Base-by-base conservation (phyloP, 768 basidiomycete species). In the Tylopilus cervinicoccineus region DNA sequence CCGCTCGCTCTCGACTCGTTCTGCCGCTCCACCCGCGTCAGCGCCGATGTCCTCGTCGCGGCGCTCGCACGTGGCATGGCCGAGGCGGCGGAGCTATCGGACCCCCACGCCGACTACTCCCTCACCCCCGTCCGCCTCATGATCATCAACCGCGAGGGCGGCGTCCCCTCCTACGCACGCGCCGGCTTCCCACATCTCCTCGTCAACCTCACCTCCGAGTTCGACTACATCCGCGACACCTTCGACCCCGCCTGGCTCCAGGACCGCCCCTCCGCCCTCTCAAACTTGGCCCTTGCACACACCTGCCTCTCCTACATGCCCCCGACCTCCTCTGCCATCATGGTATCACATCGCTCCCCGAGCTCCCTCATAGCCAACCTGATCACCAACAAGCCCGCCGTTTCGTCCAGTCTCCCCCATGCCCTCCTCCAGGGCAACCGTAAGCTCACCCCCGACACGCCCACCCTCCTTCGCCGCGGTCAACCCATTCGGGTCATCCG, bases 311-410 rank as follows among this genome's bases (percentile, higher is more conserved):
- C 77, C 2, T 88, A 91, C 67, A 96, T 99, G 89, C 96, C 96
- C 2, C 80, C 87, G 7, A 80, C 88, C 3, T 92, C 95, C 2
- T 96, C 93, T 14, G 96, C 93, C 12, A 76, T 98, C 55, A 88
- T 99, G 83, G 96, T 98, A 41, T 95, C 93, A 13, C 96, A 99
- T 71, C 90, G 93, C 42, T 95, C 93, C 2, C 89, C 93, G 0
- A 91, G 90, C 52, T 91, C 91, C 3, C 80, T 99, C 52, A 98
- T 99, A 59, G 95, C 83, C 38, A 98, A 98, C 69, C 78, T 99
- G 23, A 94, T 99, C 62, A 99, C 95, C 27, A 99, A 99, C 67
- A 95, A 93, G 63, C 96, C 96, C 3, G 93, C 92, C 8, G 83
- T 95, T 51, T 94, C 91, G 59, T 95, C 94, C 3, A 94, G 92